Evolutionary conservation across 1,284 basidiomycete species (phyloP).

Genomic region (Microstroma glucosiphilum): DNA sequence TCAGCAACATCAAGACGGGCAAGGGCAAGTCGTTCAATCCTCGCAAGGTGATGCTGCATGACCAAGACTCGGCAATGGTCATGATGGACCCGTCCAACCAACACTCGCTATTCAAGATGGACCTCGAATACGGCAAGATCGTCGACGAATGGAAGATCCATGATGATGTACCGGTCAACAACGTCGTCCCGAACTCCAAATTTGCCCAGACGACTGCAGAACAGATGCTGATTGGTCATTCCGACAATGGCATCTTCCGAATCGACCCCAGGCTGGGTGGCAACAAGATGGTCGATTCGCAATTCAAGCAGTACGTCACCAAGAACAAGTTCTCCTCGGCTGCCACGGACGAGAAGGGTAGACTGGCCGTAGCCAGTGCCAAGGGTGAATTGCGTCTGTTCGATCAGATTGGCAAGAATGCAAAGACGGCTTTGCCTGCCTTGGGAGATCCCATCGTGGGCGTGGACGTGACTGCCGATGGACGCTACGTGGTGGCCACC

Average conservation of each 20-base stretch:
- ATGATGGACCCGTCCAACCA: slow-evolving; percentile 77
- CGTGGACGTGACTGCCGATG: slow-evolving; percentile 87
- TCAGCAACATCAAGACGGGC: slow-evolving; percentile 73
- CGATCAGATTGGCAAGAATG: slow-evolving; percentile 94
- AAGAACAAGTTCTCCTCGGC: slow-evolving; percentile 95
- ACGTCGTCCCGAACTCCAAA: slow-evolving; percentile 88
- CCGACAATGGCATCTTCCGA: slow-evolving; percentile 90
- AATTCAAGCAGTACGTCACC: slow-evolving; percentile 91
- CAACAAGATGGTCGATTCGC: slow-evolving; percentile 84
- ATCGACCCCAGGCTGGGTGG: slow-evolving; percentile 89
- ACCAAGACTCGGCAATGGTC: slow-evolving; percentile 93
- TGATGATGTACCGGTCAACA: slow-evolving; percentile 74
- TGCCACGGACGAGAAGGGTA: slow-evolving; percentile 76
- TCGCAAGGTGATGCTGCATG: slow-evolving; percentile 82
- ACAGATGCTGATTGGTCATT: slow-evolving; percentile 86
- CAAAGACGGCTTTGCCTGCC: slow-evolving; percentile 95
- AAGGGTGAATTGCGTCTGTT: slow-evolving; percentile 96
- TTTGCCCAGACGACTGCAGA: slow-evolving; percentile 88
- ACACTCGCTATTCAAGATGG: slow-evolving; percentile 84
- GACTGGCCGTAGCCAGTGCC: slow-evolving; percentile 85
- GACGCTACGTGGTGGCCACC: slow-evolving; percentile 91
- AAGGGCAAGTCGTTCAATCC: slow-evolving; percentile 82
- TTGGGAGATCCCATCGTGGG: slow-evolving; percentile 92
- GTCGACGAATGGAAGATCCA: slow-evolving; percentile 98
- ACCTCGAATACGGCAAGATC: slow-evolving; percentile 90